Base-by-base conservation (phyloP, 2,329 filamentous ascomycete genomes). In the Venturia effusa region DNA sequence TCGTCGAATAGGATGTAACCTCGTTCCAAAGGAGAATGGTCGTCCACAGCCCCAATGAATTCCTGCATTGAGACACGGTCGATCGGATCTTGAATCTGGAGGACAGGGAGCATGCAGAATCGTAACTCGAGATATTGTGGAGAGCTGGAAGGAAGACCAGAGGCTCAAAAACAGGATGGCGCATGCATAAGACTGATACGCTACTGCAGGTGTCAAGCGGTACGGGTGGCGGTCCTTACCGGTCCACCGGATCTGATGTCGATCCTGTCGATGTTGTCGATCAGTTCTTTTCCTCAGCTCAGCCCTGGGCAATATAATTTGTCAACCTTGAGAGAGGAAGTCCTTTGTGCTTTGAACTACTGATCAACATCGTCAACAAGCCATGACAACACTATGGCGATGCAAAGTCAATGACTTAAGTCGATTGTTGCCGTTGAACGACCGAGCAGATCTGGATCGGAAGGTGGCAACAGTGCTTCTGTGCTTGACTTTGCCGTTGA, bases 401-500 rank as follows among this genome's bases (percentile, higher is more conserved):
- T n/a, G n/a, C n/a, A n/a, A n/a, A n/a, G n/a, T n/a, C n/a, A n/a
- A n/a, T n/a, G n/a, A n/a, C n/a, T n/a, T n/a, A n/a, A n/a, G n/a
- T n/a, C n/a, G n/a, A n/a, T n/a, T n/a, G n/a, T n/a, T n/a, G n/a
- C n/a, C n/a, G n/a, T n/a, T n/a, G n/a, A n/a, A n/a, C n/a, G n/a
- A n/a, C n/a, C n/a, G n/a, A n/a, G 6, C 34, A 37, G 34, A 37
- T 37, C 34, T 37, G n/a, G n/a, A 37, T 37, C 34, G 5, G 5
- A 37, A 6, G 5, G 11, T 37, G 34, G 11, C 34, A 0, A 85
- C 80, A 0, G 76, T 81, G 6, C 73, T 71, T 0, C 81, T 83
- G 0, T 82, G 82, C 64, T 78, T 72, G 1, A 85, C 79, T 32
- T 79, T 77, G 7, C 77, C 79, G 67, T 79, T 81, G 40, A 82